phyloP scores from a whole-genome alignment of 1,284 basidiomycete genomes.

The Apiotrichum laibachii region DNA sequence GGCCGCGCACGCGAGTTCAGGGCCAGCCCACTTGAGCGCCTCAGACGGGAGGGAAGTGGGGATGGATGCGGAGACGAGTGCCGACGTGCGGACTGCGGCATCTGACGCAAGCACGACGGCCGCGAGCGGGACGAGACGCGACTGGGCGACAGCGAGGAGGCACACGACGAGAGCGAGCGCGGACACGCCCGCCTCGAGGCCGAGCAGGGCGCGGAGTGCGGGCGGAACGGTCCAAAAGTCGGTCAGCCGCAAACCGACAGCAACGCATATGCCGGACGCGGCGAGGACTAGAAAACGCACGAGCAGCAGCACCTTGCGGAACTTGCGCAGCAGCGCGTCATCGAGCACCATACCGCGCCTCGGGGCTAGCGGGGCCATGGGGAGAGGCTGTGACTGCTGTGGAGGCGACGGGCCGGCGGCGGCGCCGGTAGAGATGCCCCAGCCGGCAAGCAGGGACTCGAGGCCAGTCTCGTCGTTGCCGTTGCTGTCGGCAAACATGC shows the following conservation, averaged over 20 bases:
- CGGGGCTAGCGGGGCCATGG: slow-evolving; percentile 1
- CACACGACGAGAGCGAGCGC: slow-evolving; percentile 8
- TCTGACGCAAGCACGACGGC: slow-evolving; percentile 12
- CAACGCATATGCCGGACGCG: not conserved
- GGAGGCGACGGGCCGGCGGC: not conserved
- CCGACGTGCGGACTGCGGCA: slow-evolving; percentile 5
- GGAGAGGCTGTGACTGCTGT: not conserved
- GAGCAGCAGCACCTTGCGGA: slow-evolving; percentile 6
- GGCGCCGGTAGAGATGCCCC: slow-evolving; percentile 29
- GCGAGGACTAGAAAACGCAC: slow-evolving; percentile 5
- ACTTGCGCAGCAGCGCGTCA: slow-evolving; percentile 3
- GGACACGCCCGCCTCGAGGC: slow-evolving; percentile 5
- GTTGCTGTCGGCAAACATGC: slow-evolving; percentile 33
- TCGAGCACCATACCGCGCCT: slow-evolving; percentile 9
- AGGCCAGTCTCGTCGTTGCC: slow-evolving; percentile 41
- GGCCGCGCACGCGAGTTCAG: slow-evolving; percentile 9
- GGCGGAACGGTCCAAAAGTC: not conserved
- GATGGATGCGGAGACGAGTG: slow-evolving; percentile 6
- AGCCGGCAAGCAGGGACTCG: slow-evolving; percentile 39
- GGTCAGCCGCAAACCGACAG: not conserved
- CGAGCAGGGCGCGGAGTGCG: slow-evolving; percentile 3
- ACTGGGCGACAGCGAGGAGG: slow-evolving; percentile 1
- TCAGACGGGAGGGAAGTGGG: slow-evolving; percentile 1
- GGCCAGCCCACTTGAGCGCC: slow-evolving; percentile 1
- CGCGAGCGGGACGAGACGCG: not conserved